These are phyloP conservation scores for Penicillium hesseltinei DNA, from an alignment of 2,329 filamentous ascomycete genomes.

Conservation along the genomic window DNA sequence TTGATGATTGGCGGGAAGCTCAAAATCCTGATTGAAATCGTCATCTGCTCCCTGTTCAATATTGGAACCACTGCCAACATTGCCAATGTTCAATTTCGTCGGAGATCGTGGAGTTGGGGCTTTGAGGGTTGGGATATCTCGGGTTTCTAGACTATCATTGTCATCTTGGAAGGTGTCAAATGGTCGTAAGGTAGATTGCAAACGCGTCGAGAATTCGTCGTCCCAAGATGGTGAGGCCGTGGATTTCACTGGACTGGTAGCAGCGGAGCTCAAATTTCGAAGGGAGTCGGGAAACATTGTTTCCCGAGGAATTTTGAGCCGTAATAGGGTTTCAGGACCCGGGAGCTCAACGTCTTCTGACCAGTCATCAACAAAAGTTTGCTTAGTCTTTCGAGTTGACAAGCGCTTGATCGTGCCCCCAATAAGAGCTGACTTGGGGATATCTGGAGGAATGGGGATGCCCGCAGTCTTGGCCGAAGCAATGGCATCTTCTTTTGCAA, in stretches of 20 bases:
- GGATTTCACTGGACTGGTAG: conserved; percentile 41
- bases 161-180: conserved; percentile 64
- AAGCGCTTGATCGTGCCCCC: conserved; percentile 92
- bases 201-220: conserved; percentile 46
- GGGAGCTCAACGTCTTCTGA: conserved; percentile 74
- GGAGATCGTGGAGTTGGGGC: conserved; percentile 58
- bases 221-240: conserved; percentile 29
- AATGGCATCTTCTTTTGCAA: conserved; percentile 80
- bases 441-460: conserved; percentile 82
- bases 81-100: conserved; percentile 50
- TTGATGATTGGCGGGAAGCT: conserved; percentile 66
- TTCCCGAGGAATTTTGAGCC: conserved; percentile 63
- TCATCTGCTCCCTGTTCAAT: conserved; percentile 56
- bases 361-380: conserved; percentile 76
- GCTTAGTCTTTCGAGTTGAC: conserved; percentile 70
- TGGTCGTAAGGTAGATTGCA: conserved; percentile 55
- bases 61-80: conserved; percentile 33
- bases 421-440: conserved; percentile 83
- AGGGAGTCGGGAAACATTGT: conserved; percentile 66
- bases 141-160: conserved; percentile 61
- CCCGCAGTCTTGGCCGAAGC: conserved; percentile 82
- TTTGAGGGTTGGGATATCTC: conserved; percentile 66
- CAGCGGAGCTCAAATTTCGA: conserved; percentile 60
- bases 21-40: conserved; percentile 70
- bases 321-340: conserved; percentile 54